These are phyloP conservation scores for Ceratobasidium sp. DNA, from an alignment of 1,284 basidiomycete genomes.

Conservation along the genomic window DNA sequence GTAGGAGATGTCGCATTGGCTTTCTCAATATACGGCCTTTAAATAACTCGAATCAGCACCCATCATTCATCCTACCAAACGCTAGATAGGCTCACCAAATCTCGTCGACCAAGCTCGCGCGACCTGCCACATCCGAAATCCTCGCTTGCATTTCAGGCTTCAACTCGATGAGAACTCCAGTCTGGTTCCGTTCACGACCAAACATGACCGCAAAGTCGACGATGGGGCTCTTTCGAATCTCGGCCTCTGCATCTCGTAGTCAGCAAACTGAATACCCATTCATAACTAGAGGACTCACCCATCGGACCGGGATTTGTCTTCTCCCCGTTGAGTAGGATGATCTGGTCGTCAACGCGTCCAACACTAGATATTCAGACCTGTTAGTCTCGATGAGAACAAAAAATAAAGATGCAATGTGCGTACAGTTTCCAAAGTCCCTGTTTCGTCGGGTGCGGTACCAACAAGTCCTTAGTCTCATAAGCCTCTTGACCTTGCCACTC, in stretches of 20 bases:
- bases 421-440: slow-evolving; percentile 30
- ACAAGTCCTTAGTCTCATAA: slow-evolving; percentile 38
- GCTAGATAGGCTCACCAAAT: slow-evolving; percentile 56
- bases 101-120: slow-evolving; percentile 56
- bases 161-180: slow-evolving; percentile 62
- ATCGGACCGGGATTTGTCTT: slow-evolving; percentile 62
- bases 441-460: slow-evolving; percentile 43
- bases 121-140: slow-evolving; percentile 56
- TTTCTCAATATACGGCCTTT: slow-evolving; percentile 59
- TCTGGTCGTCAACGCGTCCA: slow-evolving; percentile 46
- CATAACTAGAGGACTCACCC: slow-evolving; percentile 57
- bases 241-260: slow-evolving; percentile 39
- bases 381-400: neutral
- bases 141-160: slow-evolving; percentile 52
- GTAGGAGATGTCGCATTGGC: slow-evolving; percentile 60
- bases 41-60: neutral
- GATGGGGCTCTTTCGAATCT: slow-evolving; percentile 57
- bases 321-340: slow-evolving; percentile 46
- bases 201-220: slow-evolving; percentile 59
- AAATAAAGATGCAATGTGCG: neutral
- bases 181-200: slow-evolving; percentile 61
- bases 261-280: slow-evolving; percentile 52
- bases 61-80: slow-evolving; percentile 54
- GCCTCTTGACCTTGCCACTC: slow-evolving; percentile 26
- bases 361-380: neutral